Evolutionary conservation across 2,329 filamentous ascomycete genomes (phyloP).

Genomic region (Diaporthe citrichinensis): DNA sequence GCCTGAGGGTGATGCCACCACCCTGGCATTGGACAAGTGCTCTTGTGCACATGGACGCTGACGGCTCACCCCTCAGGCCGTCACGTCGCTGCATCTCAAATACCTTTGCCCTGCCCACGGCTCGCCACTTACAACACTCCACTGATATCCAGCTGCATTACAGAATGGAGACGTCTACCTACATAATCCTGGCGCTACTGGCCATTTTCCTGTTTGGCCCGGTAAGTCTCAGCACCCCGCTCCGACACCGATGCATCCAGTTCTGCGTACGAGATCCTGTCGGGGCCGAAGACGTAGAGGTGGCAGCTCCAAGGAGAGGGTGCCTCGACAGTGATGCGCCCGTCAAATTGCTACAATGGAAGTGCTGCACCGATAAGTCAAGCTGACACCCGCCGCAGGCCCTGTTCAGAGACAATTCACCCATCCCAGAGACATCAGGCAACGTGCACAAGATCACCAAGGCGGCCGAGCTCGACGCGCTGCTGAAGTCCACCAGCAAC

Average conservation of each 20-base stretch:
- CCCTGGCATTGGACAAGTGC: background rate
- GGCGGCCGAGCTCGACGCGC: slow-evolving; percentile 52
- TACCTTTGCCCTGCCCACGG: no score
- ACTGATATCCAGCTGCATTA: no score
- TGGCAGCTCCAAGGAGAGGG: background rate
- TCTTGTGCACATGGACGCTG: background rate
- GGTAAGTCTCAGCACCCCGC: slow-evolving; percentile 29
- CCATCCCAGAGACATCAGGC: slow-evolving; percentile 57
- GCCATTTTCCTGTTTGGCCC: slow-evolving; percentile 39
- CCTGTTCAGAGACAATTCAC: slow-evolving; percentile 47
- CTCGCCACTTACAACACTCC: no score
- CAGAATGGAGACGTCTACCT: slow-evolving; percentile 36
- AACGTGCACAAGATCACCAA: slow-evolving; percentile 53
- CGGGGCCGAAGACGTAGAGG: background rate
- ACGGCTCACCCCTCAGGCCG: background rate
- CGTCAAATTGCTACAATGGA: no score
- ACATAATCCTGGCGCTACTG: slow-evolving; percentile 31
- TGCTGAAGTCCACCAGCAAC: slow-evolving; percentile 57
- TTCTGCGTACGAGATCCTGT: background rate
- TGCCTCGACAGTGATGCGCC: background rate
- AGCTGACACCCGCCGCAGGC: slow-evolving; percentile 36
- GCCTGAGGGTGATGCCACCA: background rate
- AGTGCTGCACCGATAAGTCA: no score
- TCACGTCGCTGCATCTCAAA: background rate
- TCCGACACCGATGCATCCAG: background rate